Conservation (phyloP, 1,284 basidiomycete species). For the Marasmius fiardii region DNA sequence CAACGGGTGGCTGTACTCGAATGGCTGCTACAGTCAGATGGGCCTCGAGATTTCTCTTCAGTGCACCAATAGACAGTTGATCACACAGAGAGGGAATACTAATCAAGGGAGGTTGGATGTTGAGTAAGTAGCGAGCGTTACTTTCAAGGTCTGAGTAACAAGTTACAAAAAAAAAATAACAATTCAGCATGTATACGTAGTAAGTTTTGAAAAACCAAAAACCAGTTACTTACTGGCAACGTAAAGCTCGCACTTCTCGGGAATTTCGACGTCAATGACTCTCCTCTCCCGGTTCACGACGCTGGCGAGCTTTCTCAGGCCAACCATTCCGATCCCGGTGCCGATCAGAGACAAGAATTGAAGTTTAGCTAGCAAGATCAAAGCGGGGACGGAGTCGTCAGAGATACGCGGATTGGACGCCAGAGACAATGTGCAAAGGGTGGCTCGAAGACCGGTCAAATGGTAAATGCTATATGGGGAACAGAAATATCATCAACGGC, state of each 20-base stretch:
- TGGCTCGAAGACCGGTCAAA: constrained; percentile 50
- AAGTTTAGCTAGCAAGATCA: constrained; percentile 45
- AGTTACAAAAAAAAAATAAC: too few species aligned
- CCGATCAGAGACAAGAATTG: constrained; percentile 47
- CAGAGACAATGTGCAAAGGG: constrained; percentile 48
- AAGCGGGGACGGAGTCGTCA: constrained; percentile 52
- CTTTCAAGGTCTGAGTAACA: constrained; percentile 31
- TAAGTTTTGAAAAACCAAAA: not conserved
- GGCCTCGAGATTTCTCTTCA: constrained; percentile 53
- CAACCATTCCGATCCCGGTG: constrained; percentile 52
- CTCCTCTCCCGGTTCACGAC: constrained; percentile 33
- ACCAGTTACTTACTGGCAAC: constrained; percentile 43
- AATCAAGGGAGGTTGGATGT: constrained; percentile 47
- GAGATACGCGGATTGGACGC: constrained; percentile 48
- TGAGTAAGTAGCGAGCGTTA: constrained; percentile 41
- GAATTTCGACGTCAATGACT: constrained; percentile 48
- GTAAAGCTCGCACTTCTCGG: constrained; percentile 48
- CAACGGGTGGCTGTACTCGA: not conserved
- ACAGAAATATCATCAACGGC: not conserved
- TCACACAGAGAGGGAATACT: constrained; percentile 36
- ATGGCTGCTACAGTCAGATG: constrained; percentile 29
- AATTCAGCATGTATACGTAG: not conserved
- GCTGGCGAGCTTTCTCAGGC: constrained; percentile 47
- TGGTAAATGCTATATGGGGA: constrained; percentile 46
- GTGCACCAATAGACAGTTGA: constrained; percentile 39